These are phyloP conservation scores for Gossypium bickii DNA, from an alignment of 345 rosid genomes.

Conservation along the genomic window DNA sequence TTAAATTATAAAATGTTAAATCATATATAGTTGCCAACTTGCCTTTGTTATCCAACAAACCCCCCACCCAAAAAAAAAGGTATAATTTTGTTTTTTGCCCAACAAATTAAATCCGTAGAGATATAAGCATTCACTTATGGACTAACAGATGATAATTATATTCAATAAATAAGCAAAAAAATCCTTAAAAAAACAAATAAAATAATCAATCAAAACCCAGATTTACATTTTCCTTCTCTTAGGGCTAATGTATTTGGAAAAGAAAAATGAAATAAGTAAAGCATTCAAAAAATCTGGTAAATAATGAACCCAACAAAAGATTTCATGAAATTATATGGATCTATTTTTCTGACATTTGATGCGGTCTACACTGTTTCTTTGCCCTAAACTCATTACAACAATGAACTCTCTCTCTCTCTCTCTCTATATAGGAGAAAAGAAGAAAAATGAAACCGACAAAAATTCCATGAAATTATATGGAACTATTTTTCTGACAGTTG, in stretches of 20 bases:
- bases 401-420: too few relatives aligned
- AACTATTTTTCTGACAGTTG: constrained; percentile 3
- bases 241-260: not conserved
- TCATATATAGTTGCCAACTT: too few relatives aligned
- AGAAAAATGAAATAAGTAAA: too few relatives aligned
- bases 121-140: not conserved
- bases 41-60: too few relatives aligned
- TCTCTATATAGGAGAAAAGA: not conserved
- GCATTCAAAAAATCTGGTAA: too few relatives aligned
- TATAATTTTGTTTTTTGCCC: not conserved
- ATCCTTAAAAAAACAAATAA: not conserved
- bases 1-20: too few relatives aligned
- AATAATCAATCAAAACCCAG: not conserved
- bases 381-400: too few relatives aligned
- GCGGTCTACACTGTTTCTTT: too few relatives aligned
- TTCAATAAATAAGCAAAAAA: not conserved
- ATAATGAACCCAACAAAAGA: too few relatives aligned
- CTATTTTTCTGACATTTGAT: too few relatives aligned
- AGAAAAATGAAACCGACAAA: not conserved
- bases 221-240: not conserved
- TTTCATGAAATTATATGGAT: too few relatives aligned
- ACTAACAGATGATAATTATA: not conserved
- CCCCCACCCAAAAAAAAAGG: too few relatives aligned
- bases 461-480: not conserved
- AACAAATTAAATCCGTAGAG: not conserved